Percentiles rank a stretch among this genome's conserved stretches.
phyloP scores from a whole-genome alignment of 306 rosid species.

The Vachellia pachyceras region DNA sequence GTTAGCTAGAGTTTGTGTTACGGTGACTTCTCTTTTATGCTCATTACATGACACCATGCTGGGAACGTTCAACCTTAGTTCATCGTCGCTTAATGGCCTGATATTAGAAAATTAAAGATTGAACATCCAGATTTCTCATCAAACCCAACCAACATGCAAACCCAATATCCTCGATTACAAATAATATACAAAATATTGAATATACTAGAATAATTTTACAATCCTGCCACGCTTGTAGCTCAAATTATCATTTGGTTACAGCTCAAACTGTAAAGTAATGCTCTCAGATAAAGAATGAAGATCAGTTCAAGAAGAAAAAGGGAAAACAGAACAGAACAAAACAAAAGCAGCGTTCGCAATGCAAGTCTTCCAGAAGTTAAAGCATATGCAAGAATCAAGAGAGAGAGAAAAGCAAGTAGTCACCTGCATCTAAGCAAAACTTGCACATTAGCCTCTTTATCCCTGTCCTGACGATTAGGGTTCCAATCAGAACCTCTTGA shows the following conservation, averaged over 20 bases:
- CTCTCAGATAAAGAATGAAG: background rate
- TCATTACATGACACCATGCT: constrained; percentile 82
- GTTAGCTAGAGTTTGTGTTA: constrained; percentile 77
- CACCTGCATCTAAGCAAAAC: constrained; percentile 97
- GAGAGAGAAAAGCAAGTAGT: background rate
- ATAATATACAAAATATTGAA: background rate
- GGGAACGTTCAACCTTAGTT: constrained; percentile 59
- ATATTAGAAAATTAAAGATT: constrained; percentile 8
- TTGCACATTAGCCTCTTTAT: constrained; percentile 78
- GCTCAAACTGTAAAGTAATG: constrained; percentile 10
- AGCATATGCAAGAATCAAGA: background rate
- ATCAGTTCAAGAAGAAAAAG: background rate
- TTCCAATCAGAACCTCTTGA: constrained; percentile 62
- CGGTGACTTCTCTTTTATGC: constrained; percentile 81
- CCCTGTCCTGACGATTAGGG: constrained; percentile 65
- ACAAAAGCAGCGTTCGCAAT: no score
- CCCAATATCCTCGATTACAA: background rate
- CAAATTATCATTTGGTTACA: background rate
- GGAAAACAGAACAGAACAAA: no score
- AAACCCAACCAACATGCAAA: background rate
- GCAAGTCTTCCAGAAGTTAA: background rate
- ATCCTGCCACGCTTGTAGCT: background rate
- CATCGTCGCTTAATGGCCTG: constrained; percentile 91
- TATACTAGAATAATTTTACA: background rate
- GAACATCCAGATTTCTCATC: background rate